These are phyloP conservation scores for Pestalotiopsis sp. DNA, from an alignment of 2,329 filamentous ascomycete genomes.

Conservation along the genomic window DNA sequence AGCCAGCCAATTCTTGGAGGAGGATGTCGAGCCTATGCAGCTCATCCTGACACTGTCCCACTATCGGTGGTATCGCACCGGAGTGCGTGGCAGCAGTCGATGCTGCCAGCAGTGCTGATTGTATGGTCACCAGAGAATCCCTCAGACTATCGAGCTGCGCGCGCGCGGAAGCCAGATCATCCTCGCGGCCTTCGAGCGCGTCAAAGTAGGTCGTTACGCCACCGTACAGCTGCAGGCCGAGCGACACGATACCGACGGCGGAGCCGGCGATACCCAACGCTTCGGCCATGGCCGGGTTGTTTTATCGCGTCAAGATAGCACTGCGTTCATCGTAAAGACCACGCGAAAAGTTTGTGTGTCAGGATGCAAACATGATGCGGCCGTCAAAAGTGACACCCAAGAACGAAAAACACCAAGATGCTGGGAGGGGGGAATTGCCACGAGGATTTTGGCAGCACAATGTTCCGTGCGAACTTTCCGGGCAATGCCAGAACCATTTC, in stretches of 20 bases:
- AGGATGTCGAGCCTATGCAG: background rate
- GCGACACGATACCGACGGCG: conserved; percentile 2
- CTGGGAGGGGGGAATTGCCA: background rate
- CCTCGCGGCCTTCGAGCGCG: background rate
- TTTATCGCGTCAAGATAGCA: background rate
- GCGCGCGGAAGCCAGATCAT: background rate
- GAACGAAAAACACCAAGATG: background rate
- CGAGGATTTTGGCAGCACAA: background rate
- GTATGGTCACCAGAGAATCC: background rate
- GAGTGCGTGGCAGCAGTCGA: no score
- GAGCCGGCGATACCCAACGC: background rate
- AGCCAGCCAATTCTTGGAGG: background rate
- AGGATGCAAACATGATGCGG: background rate
- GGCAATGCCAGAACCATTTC: background rate
- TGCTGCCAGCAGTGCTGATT: no score
- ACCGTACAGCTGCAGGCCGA: conserved; percentile 2
- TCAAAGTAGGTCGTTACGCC: conserved; percentile 2
- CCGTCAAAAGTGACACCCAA: background rate
- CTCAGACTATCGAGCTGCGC: background rate
- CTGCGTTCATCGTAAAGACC: background rate
- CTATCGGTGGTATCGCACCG: no score
- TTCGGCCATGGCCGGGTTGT: background rate
- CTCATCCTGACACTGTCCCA: background rate
- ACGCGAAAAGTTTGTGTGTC: background rate
- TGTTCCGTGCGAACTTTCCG: background rate